Evolutionary conservation across 2,329 filamentous ascomycete species (phyloP), one percentile per base, ranked within the genome.

Genomic region (Neurospora crassa): DNA sequence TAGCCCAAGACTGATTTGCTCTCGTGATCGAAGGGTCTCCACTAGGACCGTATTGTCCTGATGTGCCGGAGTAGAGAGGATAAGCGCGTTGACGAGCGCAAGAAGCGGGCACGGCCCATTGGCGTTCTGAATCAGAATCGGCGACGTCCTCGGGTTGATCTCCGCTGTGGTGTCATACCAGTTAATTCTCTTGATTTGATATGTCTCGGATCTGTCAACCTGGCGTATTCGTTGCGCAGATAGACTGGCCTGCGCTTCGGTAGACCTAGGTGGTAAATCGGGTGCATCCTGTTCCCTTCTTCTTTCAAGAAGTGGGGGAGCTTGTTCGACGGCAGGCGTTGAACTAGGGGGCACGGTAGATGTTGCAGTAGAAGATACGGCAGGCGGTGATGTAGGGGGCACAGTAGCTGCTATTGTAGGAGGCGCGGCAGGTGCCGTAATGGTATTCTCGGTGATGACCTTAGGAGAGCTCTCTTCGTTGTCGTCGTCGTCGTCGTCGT

Each of bases 81-180:
- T 92, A 18, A 99, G 84, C 1, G 94, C 94, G 79, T 99, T 99
- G 72, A 98, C 94, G 5, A 99, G 84, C 2, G 96, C 96, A 37
- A 99, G 88, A 16, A 99, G 82, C 1, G 96, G 96, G 80, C 96
- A 99, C 0, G 96, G 96, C 0, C 96, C 96, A 77, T 99, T 99
- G 71, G 91, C 89, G 76, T 97, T 98, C 78, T 99, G 95, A 3
- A 96, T 90, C 53, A 98, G 83, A 71, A 98, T 93, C 0, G 96
- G 95, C 0, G 93, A 95, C n/a, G 87, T 86, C 63, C 93, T 87
- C 45, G 92, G 84, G 70, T 88, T 88, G n/a, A 87, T 84, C 1
- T 84, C 79, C 0, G 86, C 84, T 12, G 79, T 86, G 2, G 84
- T 81, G 79, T 97, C 93, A 72, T 90, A 85, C 94, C 95, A 98